These are phyloP conservation scores for Dendryphion nanum DNA, from an alignment of 2,329 filamentous ascomycete genomes.

Conservation along the genomic window DNA sequence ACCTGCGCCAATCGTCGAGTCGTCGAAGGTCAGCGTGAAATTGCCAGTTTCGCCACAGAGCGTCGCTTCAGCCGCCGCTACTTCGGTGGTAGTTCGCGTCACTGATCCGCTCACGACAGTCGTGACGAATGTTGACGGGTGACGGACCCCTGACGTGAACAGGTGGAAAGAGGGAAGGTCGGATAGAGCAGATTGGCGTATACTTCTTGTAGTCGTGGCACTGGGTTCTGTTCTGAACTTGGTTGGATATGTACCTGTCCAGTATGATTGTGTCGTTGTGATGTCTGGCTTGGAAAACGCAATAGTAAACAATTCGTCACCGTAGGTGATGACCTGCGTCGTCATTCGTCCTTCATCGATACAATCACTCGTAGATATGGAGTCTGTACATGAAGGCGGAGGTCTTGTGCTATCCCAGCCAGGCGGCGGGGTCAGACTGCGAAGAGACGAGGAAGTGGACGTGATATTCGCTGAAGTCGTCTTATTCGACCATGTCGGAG, in stretches of 20 bases:
- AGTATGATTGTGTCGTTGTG: constrained; percentile 31
- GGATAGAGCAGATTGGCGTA: constrained; percentile 20
- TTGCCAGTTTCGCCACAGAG: constrained; percentile 47
- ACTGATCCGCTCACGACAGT: neutral
- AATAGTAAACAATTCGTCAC: constrained; percentile 21
- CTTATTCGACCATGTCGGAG: no score
- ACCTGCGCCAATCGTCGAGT: constrained; percentile 17
- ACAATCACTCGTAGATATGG: constrained; percentile 2
- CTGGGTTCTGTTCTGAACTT: constrained; percentile 20
- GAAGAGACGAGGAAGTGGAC: no score
- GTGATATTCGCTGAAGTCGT: no score
- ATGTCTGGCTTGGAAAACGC: constrained; percentile 30
- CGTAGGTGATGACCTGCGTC: constrained; percentile 26
- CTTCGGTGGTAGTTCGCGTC: constrained; percentile 2
- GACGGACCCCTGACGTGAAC: constrained; percentile 9
- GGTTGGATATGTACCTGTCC: constrained; percentile 30
- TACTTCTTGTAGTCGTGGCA: constrained; percentile 21
- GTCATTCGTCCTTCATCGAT: constrained; percentile 14
- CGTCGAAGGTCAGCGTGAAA: constrained; percentile 39
- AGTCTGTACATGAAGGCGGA: neutral
- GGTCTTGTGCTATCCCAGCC: no score
- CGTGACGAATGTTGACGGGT: neutral
- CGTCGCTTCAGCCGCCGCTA: constrained; percentile 12
- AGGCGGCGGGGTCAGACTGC: no score
- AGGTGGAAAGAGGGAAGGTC: constrained; percentile 13